Base-by-base conservation (phyloP, 805 yeast genomes). In the Spathaspora sp. region DNA sequence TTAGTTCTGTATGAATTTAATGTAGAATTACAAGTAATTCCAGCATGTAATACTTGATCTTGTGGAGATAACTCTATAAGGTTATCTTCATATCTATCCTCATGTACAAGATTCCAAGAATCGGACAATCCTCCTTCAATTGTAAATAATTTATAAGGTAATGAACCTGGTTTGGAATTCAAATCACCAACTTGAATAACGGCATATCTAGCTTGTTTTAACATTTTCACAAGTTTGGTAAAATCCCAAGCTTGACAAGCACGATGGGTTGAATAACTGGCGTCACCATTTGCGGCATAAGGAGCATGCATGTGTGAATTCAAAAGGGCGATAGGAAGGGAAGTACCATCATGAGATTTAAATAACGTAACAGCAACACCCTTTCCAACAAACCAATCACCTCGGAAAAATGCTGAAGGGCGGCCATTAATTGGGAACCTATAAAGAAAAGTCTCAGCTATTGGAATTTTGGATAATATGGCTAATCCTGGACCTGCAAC, bases 231-330 rank as follows among this genome's bases (percentile, higher is more conserved):
- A 35, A 91, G 53, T 48, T 82, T 79, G 32, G 94, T 79, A 65
- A 94, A 81, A 65, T 92, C 97, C 98, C 98, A 94, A 0, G 98
- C 97, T 68, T 94, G 99, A 52, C 94, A 81, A 0, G 97, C 85
- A 47, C 99, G 75, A 63, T 94, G 98, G 58, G 97, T 88, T 2
- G 84, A 75, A 63, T 94, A 94, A 2, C 92, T 87, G 2, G 96
- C 96, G 66, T 91, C 97, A 2, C 98, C 98, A 0, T 73, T 68
- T 16, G 70, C 61, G 6, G 59, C 61, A 63, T 94, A 94, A 0
- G 99, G 99, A 1, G 99, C 99, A 67, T 94, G 99, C 94, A 94
- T 86, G 66, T 94, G 99, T 16, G 96, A 85, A 63, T 92, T 93
- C 62, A 94, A 70, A 5, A 94, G 69, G 2, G 96, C 97, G 42